These are phyloP conservation scores for Coemansia guatemalensis DNA, from an alignment of 192 early-diverging fungal species.

Conservation along the genomic window DNA sequence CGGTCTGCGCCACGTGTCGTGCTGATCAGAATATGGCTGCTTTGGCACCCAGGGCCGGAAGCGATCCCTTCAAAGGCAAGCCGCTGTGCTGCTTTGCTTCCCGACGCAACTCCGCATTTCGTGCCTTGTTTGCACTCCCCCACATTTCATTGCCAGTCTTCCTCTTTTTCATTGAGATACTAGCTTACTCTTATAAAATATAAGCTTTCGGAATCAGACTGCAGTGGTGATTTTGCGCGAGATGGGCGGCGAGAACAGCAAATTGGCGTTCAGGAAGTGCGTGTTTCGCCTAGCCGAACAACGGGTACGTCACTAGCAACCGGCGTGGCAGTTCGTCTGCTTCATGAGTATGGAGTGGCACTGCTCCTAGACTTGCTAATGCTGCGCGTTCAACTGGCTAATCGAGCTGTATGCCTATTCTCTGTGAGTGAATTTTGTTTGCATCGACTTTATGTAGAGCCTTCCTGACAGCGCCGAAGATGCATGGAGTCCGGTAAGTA, in stretches of 20 bases:
- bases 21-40: too few species aligned
- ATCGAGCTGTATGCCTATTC: too few species aligned
- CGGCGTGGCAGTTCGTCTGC: background rate
- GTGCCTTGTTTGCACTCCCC: background rate
- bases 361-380: too few species aligned
- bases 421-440: background rate
- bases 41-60: too few species aligned
- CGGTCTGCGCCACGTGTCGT: constrained; percentile 4
- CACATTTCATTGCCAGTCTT: constrained; percentile 4
- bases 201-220: background rate
- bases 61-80: too few species aligned
- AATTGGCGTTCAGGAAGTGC: constrained; percentile 83
- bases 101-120: constrained; percentile 10
- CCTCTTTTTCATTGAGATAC: background rate
- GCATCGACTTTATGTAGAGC: constrained; percentile 22
- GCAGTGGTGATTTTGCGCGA: constrained; percentile 1
- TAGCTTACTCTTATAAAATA: background rate
- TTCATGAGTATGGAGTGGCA: constrained; percentile 35
- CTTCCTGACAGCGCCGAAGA: constrained; percentile 47
- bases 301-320: constrained; percentile 54
- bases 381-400: too few species aligned
- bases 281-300: constrained; percentile 85
- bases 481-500: constrained; percentile 52
- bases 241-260: constrained; percentile 89
- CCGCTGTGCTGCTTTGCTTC: background rate